phyloP scores from a whole-genome alignment of 345 rosid genomes.

The Leavenworthia alabamica region DNA sequence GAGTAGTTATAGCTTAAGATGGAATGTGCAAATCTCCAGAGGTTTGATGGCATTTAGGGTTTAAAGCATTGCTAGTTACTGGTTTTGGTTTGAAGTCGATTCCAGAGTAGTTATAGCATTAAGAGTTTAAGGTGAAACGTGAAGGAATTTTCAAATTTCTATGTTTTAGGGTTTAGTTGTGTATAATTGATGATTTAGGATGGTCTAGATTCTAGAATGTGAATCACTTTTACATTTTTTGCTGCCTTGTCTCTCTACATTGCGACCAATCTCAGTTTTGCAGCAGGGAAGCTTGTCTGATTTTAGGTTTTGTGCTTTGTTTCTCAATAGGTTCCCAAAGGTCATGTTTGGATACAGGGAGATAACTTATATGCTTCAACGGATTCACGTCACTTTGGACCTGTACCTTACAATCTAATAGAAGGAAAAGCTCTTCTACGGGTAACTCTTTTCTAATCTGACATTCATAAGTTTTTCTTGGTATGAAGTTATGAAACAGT shows the following conservation, averaged over 20 bases:
- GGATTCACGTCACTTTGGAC: constrained; percentile 73
- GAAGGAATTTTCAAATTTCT: background rate
- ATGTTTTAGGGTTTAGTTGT: background rate
- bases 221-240: background rate
- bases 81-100: background rate
- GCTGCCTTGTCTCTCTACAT: background rate
- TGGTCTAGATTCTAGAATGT: background rate
- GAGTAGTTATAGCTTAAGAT: background rate
- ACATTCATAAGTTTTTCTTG: background rate
- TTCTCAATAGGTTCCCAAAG: constrained; percentile 57
- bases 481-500: background rate
- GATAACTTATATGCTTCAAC: constrained; percentile 68
- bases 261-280: background rate
- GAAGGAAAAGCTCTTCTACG: constrained; percentile 65
- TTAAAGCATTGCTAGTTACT: background rate
- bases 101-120: background rate
- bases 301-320: background rate
- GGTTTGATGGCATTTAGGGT: background rate
- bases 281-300: background rate
- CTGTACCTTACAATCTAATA: constrained; percentile 71
- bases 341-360: constrained; percentile 89
- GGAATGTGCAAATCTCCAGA: background rate
- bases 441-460: constrained; percentile 34
- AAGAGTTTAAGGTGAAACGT: background rate
- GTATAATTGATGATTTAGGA: background rate